Evolutionary conservation across 1,139 yeast species (phyloP).

Genomic region (Candida sp.): DNA sequence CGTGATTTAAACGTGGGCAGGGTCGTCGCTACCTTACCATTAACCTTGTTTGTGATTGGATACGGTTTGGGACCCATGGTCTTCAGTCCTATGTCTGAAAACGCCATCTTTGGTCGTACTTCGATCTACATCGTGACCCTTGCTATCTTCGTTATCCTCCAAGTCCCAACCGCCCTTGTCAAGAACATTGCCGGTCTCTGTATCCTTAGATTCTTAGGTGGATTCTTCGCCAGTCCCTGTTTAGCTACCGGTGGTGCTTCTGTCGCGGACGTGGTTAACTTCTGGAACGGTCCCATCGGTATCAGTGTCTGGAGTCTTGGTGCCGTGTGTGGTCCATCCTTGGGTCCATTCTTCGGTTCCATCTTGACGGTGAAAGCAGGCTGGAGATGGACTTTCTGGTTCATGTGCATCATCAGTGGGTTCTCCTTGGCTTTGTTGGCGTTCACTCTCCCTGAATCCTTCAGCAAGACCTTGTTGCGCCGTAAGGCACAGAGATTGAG

Average conservation of each 20-base stretch:
- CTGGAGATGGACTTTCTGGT: constrained; percentile 56
- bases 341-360: constrained; percentile 38
- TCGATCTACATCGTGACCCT: constrained; percentile 33
- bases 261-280: constrained; percentile 30
- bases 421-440: constrained; percentile 32
- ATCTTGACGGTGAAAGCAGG: constrained; percentile 24
- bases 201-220: constrained; percentile 36
- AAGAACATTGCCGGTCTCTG: constrained; percentile 34
- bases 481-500: constrained; percentile 53
- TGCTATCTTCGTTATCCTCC: constrained; percentile 31
- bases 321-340: constrained; percentile 35
- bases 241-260: constrained; percentile 43
- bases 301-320: constrained; percentile 35
- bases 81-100: constrained; percentile 59
- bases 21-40: constrained; percentile 49
- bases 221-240: constrained; percentile 41
- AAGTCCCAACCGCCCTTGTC: constrained; percentile 36
- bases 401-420: constrained; percentile 39
- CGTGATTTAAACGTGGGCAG: constrained; percentile 46
- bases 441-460: constrained; percentile 56
- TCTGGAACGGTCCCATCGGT: constrained; percentile 30
- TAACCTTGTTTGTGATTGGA: constrained; percentile 48
- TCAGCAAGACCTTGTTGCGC: constrained; percentile 44
- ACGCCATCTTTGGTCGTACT: constrained; percentile 55
- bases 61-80: constrained; percentile 62